A percentile compares a stretch with the other conserved stretches of the same genome.
These are phyloP conservation scores for Trichoderma polysporum DNA, from an alignment of 2,329 filamentous ascomycete genomes.

Conservation along the genomic window DNA sequence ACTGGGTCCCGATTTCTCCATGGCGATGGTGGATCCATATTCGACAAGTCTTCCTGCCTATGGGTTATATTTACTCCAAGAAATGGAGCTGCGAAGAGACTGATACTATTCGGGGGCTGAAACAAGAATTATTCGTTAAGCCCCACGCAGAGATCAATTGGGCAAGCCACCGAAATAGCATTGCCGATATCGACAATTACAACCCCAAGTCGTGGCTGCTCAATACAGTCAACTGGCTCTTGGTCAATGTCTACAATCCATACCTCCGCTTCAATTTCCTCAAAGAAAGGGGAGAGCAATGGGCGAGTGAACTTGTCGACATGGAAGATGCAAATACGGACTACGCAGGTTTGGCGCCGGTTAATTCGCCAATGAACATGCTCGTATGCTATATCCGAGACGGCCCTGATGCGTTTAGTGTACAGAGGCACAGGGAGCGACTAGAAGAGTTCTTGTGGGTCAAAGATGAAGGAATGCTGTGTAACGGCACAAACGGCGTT, in stretches of 20 bases:
- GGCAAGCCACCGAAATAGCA: constrained; percentile 74
- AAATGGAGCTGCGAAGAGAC: constrained; percentile 76
- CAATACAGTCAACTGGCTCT: constrained; percentile 72
- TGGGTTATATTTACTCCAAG: constrained; percentile 87
- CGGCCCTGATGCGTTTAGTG: constrained; percentile 69
- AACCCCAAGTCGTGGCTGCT: constrained; percentile 87
- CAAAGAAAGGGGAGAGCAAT: constrained; percentile 71
- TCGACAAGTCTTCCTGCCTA: constrained; percentile 90
- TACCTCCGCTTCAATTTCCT: constrained; percentile 68
- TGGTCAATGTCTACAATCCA: constrained; percentile 79
- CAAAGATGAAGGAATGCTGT: constrained; percentile 87
- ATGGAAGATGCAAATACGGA: constrained; percentile 94
- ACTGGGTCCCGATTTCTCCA: constrained; percentile 85
- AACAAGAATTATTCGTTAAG: constrained; percentile 79
- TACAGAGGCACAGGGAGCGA: constrained; percentile 76
- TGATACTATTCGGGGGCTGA: constrained; percentile 68
- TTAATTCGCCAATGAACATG: constrained; percentile 89
- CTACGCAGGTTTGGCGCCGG: constrained; percentile 80
- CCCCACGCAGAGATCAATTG: constrained; percentile 78
- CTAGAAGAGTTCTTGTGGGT: constrained; percentile 89
- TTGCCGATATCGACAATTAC: constrained; percentile 80
- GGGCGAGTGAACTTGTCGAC: constrained; percentile 78
- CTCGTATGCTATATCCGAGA: constrained; percentile 81
- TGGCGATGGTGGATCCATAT: constrained; percentile 99
- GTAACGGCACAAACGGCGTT: constrained; percentile 96